A percentile compares a stretch with the other conserved stretches of the same genome.
Conservation (phyloP, 1,284 basidiomycete species). For the Cutaneotrichosporon sp. region DNA sequence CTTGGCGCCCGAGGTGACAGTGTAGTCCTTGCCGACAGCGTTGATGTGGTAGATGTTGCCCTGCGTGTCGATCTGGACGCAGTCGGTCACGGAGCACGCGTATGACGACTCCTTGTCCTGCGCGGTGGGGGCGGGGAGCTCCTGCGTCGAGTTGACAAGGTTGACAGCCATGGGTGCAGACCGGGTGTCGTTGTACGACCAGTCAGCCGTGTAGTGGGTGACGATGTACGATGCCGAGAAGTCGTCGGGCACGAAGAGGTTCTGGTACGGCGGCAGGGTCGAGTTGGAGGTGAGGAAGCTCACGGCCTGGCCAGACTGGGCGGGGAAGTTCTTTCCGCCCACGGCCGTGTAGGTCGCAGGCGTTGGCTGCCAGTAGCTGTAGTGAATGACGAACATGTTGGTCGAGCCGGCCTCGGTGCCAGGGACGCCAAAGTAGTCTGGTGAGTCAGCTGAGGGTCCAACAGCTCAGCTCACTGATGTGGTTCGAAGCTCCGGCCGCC, state of each 20-base stretch:
- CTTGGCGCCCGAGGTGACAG: conserved; percentile 35
- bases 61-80: conserved; percentile 72
- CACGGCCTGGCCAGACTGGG: conserved; percentile 69
- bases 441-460: conserved; percentile 6
- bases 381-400: conserved; percentile 84
- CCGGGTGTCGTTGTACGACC: conserved; percentile 33
- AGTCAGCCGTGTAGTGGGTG: conserved; percentile 54
- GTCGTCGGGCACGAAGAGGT: conserved; percentile 81
- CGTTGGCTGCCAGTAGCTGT: conserved; percentile 76
- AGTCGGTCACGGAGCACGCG: conserved; percentile 66
- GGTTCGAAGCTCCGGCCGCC: conserved; percentile 48
- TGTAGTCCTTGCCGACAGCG: conserved; percentile 52
- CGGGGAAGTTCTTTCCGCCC: conserved; percentile 65
- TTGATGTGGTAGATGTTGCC: conserved; percentile 72
- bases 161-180: conserved; percentile 43
- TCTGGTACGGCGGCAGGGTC: conserved; percentile 65
- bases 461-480: conserved; percentile 40
- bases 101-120: conserved; percentile 71
- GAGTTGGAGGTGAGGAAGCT: conserved; percentile 69
- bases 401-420: conserved; percentile 65
- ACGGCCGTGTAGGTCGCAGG: conserved; percentile 63
- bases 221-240: conserved; percentile 75
- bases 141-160: conserved; percentile 70
- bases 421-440: conserved; percentile 73
- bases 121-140: conserved; percentile 65